Percentiles rank a stretch among this genome's conserved stretches.
phyloP scores from a whole-genome alignment of 2,329 filamentous ascomycete genomes.

The Pseudopithomyces maydicus region DNA sequence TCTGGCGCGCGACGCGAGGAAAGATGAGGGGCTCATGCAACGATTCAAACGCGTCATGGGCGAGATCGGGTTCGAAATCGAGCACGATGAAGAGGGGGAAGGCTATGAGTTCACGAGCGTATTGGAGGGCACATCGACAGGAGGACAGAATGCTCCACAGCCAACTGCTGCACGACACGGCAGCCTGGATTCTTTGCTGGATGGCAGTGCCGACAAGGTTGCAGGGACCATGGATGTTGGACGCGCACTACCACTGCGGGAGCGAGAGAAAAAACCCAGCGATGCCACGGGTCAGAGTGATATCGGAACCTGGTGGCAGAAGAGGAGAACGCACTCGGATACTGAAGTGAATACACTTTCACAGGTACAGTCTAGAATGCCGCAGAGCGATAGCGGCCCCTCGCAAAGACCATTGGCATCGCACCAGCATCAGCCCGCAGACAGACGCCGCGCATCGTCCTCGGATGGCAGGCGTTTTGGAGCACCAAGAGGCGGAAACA shows the following conservation, averaged over 20 bases:
- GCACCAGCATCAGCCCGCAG: conserved; percentile 22
- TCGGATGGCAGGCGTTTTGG: conserved; percentile 44
- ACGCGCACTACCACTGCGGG: conserved; percentile 19
- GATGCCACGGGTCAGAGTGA: conserved; percentile 12
- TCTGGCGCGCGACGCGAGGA: conserved; percentile 52
- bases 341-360: conserved; percentile 11
- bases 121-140: conserved; percentile 31
- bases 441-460: conserved; percentile 36
- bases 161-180: conserved; percentile 48
- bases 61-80: conserved; percentile 73
- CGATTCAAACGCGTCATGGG: conserved; percentile 72
- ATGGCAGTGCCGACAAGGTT: conserved; percentile 59
- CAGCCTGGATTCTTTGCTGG: conserved; percentile 65
- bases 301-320: conserved; percentile 8
- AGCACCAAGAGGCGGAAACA: conserved; percentile 29
- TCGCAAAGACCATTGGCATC: conserved; percentile 18
- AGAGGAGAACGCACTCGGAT: conserved; percentile 31
- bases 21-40: conserved; percentile 59
- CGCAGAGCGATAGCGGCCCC: not conserved
- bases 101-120: conserved; percentile 42
- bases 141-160: conserved; percentile 18
- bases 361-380: not conserved
- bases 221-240: conserved; percentile 43
- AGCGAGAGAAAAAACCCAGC: conserved; percentile 23
- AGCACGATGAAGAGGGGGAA: conserved; percentile 58